Conservation (phyloP, 495 filamentous ascomycete species). For the Cenococcum geophilum region DNA sequence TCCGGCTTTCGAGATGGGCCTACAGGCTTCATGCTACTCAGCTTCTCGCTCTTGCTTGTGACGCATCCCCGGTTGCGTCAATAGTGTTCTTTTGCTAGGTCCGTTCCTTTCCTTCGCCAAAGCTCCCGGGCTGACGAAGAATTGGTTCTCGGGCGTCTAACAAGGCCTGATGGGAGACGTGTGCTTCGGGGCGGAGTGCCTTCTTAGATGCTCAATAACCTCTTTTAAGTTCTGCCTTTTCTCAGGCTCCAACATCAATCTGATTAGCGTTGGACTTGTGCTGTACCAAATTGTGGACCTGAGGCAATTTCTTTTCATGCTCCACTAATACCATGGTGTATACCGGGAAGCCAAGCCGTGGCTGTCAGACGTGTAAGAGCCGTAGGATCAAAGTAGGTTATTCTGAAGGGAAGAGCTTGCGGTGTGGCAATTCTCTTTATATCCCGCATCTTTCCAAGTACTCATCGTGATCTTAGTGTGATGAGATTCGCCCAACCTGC, state of each 20-base stretch:
- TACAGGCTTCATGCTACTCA: neutral
- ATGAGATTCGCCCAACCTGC: constrained; percentile 34
- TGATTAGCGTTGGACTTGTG: constrained; percentile 1
- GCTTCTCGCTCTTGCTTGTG: neutral
- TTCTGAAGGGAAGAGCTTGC: constrained; percentile 3
- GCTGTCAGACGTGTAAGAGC: constrained; percentile 33
- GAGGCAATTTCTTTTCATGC: neutral
- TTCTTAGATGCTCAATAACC: constrained; percentile 2
- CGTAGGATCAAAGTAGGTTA: constrained; percentile 34
- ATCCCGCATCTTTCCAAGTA: constrained; percentile 1
- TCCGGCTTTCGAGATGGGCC: constrained; percentile 1
- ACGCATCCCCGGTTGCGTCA: constrained; percentile 9
- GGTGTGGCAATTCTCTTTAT: constrained; percentile 6
- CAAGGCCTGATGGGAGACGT: constrained; percentile 1
- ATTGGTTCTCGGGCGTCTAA: neutral
- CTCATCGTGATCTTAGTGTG: constrained; percentile 30
- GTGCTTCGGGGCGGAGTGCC: constrained; percentile 7
- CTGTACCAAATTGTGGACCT: neutral
- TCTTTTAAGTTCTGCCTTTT: neutral
- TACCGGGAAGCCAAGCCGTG: constrained; percentile 34
- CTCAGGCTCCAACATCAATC: constrained; percentile 3
- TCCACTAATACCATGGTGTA: constrained; percentile 29
- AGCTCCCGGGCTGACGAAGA: neutral
- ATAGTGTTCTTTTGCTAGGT: neutral
- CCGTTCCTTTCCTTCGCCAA: neutral